These are phyloP conservation scores for Calonectria honghensis DNA, from an alignment of 2,329 filamentous ascomycete species.

Conservation along the genomic window DNA sequence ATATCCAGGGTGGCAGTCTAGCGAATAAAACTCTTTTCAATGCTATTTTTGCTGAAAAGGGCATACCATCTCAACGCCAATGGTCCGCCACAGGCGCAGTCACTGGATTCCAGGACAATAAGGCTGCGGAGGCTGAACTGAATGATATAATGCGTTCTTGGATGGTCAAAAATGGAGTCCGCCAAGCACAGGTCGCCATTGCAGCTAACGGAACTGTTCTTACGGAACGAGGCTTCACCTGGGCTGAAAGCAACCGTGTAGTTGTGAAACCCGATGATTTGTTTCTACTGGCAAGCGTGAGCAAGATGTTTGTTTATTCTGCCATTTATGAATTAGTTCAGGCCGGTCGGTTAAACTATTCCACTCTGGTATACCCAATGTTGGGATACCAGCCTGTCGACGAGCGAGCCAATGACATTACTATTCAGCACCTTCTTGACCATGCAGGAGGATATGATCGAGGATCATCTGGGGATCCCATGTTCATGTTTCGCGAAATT, in stretches of 20 bases:
- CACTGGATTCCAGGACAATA: conserved; percentile 19
- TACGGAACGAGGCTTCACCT: conserved; percentile 45
- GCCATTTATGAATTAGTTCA: conserved; percentile 37
- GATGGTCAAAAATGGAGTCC: conserved; percentile 44
- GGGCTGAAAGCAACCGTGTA: conserved; percentile 43
- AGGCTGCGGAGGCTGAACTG: conserved; percentile 1
- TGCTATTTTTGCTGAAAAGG: conserved; percentile 41
- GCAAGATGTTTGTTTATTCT: conserved; percentile 45
- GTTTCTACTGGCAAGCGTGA: conserved; percentile 46
- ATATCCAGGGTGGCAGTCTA: conserved; percentile 43
- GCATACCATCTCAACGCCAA: conserved; percentile 19
- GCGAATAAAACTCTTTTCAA: conserved; percentile 35
- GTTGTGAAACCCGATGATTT: conserved; percentile 39
- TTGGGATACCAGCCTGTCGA: conserved; percentile 42
- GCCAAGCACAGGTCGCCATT: conserved; percentile 45
- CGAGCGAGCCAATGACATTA: conserved; percentile 37
- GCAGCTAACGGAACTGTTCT: conserved; percentile 21
- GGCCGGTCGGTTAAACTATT: neutral
- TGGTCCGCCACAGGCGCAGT: conserved; percentile 35
- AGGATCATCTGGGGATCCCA: conserved; percentile 29
- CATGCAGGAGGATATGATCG: conserved; percentile 41
- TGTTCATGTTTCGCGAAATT: conserved; percentile 40
- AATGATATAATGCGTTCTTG: conserved; percentile 38
- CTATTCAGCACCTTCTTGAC: conserved; percentile 45
- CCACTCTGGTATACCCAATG: conserved; percentile 39